Base-by-base conservation (phyloP, 139 green algal species). In the Chlorella vulgaris region DNA sequence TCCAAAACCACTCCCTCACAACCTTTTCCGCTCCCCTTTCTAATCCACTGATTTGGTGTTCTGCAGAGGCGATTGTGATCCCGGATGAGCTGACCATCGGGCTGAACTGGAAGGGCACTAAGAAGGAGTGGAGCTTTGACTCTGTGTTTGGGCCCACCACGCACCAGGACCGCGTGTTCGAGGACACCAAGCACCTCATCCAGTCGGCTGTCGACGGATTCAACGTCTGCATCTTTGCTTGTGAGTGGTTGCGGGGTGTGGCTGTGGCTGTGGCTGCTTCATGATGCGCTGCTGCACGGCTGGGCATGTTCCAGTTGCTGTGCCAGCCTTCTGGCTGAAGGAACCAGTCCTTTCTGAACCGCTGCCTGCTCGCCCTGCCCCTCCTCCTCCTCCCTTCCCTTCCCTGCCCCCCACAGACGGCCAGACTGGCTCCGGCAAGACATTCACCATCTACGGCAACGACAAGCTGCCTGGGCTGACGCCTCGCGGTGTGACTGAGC, bases 111-210 rank as follows among this genome's bases (percentile, higher is more conserved):
- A 96, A 94, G 83, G 95, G 97, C 74, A 92, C 95, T 83, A 97
- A 97, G 90, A 90, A 94, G 28, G 91, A 96, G 87, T 98, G 97
- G 87, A 86, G 89, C 83, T 99, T 99, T 83, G 96, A 99, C 84
- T 67, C 81, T 39, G 93, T 96, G 8, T 98, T 98, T 79, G 28
- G 68, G 15, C 78, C 85, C 1, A 71, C 62, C 15, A 87, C 89
- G 28, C 84, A 67, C 24, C 95, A 98, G 85, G 95, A 97, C 28
- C 82, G 90, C 84, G 92, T 99, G 66, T 99, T 99, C 87, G 95
- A 97, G 78, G 96, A 98, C 86, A 98, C 95, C 51, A 94, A 94
- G 89, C 95, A 98, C 82, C 85, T 99, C 53, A 93, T 99, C 73
- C 96, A 98, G 83, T 94, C 84, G 4, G 96, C 96, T 4, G 85